phyloP scores from a whole-genome alignment of 257 asterid genomes.

The Asclepias syriaca region DNA sequence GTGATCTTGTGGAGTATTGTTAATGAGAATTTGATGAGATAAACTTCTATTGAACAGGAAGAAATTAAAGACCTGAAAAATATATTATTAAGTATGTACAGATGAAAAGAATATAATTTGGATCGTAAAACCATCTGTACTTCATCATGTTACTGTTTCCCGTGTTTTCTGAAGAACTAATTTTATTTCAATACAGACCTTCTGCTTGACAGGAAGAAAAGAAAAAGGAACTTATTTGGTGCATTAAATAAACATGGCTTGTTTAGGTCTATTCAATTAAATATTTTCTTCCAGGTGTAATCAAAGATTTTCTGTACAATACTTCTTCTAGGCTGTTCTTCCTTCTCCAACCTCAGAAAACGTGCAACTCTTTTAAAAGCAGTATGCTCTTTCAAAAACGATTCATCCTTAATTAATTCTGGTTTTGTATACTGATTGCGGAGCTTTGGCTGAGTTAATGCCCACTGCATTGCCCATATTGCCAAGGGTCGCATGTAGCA shows the following conservation, averaged over 20 bases:
- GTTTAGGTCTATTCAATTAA: conserved; percentile 23
- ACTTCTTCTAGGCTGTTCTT: background rate
- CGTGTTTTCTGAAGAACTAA: too few species aligned
- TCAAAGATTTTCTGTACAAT: conserved; percentile 53
- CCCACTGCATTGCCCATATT: conserved; percentile 99
- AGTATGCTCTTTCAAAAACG: conserved; percentile 55
- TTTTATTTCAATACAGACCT: background rate
- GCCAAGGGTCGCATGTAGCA: conserved; percentile 89
- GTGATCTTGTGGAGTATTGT: too few species aligned
- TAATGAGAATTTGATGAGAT: too few species aligned
- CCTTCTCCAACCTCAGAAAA: conserved; percentile 44
- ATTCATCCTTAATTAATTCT: conserved; percentile 40
- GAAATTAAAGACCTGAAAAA: background rate
- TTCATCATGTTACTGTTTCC: too few species aligned
- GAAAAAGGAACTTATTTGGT: background rate
- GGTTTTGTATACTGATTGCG: conserved; percentile 38
- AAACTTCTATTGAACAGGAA: too few species aligned
- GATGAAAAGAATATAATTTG: too few species aligned
- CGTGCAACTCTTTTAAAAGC: conserved; percentile 75
- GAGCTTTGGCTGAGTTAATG: conserved; percentile 44
- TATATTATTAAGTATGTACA: too few species aligned
- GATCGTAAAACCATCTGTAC: too few species aligned
- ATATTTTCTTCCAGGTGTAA: conserved; percentile 69
- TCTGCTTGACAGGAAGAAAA: background rate
- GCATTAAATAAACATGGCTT: background rate